Base-by-base conservation (phyloP, 345 rosid genomes). In the Pistacia atlantica region DNA sequence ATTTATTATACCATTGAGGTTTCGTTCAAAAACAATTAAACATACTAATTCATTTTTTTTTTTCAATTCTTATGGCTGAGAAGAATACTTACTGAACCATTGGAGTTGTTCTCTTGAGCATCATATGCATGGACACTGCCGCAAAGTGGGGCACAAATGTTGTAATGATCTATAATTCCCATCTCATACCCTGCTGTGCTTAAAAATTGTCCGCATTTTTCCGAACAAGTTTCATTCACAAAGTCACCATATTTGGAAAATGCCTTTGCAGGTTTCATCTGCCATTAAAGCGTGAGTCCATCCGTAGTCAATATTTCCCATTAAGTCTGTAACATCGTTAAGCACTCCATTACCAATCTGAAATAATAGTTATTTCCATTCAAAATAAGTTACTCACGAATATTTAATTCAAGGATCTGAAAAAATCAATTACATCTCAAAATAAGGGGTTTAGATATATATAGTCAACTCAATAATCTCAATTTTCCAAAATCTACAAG, bases 201-300 rank as follows among this genome's bases (percentile, higher is more conserved):
- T 5, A 76, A 37, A 65, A 80, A 85, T 4, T 78, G 56, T 0
- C 13, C 62, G 73, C 88, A 84, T n/a, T 79, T 68, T 46, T 52
- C n/a, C 28, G 86, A 55, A 58, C 57, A 71, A n/a, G 56, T 80
- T 25, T 16, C 67, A 10, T 79, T 33, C 10, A n/a, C 76, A 63
- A 77, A 77, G 49, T 75, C 59, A 52, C 88, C 84, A 25, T 78
- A 33, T 7, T 18, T 1, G 55, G 68, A 63, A 63, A 22, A 84
- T 63, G 8, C 73, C 80, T 58, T n/a, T 52, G 60, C 77, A 80
- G 52, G 80, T 84, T 52, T 87, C 85, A 68, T 85, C 86, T 11
- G 88, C 83, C 31, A 83, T 83, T 37, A 87, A 74, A 62, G 87
- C 88, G 63, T 87, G 88, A n/a, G 78, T 80, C 89, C 89, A 86